phyloP scores from a whole-genome alignment of 2,329 filamentous ascomycete genomes.

The Apiospora malaysiana region DNA sequence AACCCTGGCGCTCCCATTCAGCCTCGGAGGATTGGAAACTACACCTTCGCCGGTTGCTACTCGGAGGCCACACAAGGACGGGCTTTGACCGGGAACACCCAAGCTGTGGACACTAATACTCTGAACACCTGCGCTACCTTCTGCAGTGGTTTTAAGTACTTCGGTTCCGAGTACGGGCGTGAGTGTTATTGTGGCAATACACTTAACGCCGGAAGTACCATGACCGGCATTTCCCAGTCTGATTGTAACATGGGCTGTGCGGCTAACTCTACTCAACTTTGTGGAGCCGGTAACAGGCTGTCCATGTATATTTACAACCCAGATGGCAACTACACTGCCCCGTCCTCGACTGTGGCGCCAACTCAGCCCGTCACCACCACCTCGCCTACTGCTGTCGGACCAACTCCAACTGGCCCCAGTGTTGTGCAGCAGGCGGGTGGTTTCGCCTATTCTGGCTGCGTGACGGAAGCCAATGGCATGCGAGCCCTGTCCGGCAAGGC shows the following conservation, averaged over 20 bases:
- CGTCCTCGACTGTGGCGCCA: not conserved
- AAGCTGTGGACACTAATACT: slow-evolving; percentile 51
- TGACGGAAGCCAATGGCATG: slow-evolving; percentile 20
- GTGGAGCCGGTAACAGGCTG: slow-evolving; percentile 21
- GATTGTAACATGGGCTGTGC: slow-evolving; percentile 22
- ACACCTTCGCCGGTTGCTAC: slow-evolving; percentile 22
- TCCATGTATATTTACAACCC: slow-evolving; percentile 14
- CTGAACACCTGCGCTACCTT: slow-evolving; percentile 22
- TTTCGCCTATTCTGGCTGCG: slow-evolving; percentile 24
- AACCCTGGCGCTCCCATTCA: slow-evolving; percentile 21
- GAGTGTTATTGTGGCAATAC: slow-evolving; percentile 21
- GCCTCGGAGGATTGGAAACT: slow-evolving; percentile 24
- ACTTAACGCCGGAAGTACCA: slow-evolving; percentile 8
- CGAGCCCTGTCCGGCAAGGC: slow-evolving; percentile 21
- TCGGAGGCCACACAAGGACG: slow-evolving; percentile 21
- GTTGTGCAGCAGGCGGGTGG: slow-evolving; percentile 26
- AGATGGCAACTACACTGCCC: not conserved
- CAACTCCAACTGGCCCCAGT: slow-evolving; percentile 26
- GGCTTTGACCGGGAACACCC: slow-evolving; percentile 17
- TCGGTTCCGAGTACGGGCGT: slow-evolving; percentile 25
- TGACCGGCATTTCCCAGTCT: slow-evolving; percentile 14
- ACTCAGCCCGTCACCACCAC: not conserved
- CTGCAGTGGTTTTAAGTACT: slow-evolving; percentile 24
- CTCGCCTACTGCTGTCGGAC: slow-evolving; percentile 18
- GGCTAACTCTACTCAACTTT: slow-evolving; percentile 18